Evolutionary conservation across 164 flowering plant genomes (phyloP).

Genomic region (Vitis labrusca): DNA sequence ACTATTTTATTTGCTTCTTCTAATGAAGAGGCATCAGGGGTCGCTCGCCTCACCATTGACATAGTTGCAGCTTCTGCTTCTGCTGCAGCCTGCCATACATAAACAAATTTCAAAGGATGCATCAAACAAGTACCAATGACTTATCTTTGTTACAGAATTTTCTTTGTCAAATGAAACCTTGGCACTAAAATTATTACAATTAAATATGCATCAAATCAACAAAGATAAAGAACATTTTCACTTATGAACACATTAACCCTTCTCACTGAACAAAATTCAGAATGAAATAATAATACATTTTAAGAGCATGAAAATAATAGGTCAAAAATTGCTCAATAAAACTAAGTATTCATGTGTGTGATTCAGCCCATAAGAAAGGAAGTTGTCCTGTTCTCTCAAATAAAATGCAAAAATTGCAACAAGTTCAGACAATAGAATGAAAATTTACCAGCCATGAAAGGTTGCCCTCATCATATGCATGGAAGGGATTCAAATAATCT

Average conservation of each 20-base stretch:
- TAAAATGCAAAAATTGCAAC: background rate
- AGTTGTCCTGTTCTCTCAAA: background rate
- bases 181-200: too few species aligned
- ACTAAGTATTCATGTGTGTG: too few species aligned
- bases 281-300: too few species aligned
- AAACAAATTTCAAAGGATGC: background rate
- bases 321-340: too few species aligned
- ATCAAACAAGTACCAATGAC: background rate
- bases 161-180: too few species aligned
- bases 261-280: too few species aligned
- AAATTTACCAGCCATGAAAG: conserved; percentile 72
- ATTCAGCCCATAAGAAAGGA: too few species aligned
- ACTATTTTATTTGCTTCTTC: conserved; percentile 59
- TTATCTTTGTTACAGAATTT: too few species aligned
- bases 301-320: too few species aligned
- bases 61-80: conserved; percentile 73
- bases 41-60: conserved; percentile 61
- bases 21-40: conserved; percentile 58
- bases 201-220: too few species aligned
- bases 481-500: conserved; percentile 81
- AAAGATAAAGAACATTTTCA: too few species aligned
- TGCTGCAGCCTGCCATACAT: conserved; percentile 66
- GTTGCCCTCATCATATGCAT: conserved; percentile 85
- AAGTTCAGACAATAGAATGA: background rate
- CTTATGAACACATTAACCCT: too few species aligned